Conservation (phyloP, 176 grass and related monocot species). For the Puccinellia tenuiflora region DNA sequence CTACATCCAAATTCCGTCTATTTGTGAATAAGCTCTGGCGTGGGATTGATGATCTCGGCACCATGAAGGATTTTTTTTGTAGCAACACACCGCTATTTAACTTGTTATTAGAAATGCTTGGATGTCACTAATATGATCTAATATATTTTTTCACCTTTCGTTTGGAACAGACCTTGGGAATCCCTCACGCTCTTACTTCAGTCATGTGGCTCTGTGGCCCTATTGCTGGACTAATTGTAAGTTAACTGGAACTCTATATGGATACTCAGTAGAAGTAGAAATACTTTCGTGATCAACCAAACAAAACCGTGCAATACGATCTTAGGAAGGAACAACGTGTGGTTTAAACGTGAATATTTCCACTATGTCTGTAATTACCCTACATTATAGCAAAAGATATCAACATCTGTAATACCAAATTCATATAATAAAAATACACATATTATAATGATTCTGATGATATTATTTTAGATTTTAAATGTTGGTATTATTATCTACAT, state of each 20-base stretch:
- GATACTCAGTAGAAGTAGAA: neutral
- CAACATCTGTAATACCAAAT: no score
- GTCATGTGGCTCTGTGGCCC: constrained; percentile 84
- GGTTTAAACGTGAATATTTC: neutral
- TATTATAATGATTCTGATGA: no score
- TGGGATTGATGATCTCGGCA: no score
- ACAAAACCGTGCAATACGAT: neutral
- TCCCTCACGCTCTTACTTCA: constrained; percentile 73
- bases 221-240: constrained; percentile 80
- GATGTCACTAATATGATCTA: neutral
- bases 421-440: no score
- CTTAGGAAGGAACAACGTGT: neutral
- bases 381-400: no score
- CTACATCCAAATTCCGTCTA: no score
- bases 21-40: no score
- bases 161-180: constrained; percentile 54
- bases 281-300: neutral
- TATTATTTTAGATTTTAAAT: no score
- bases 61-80: no score
- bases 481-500: no score
- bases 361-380: no score
- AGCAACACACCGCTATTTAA: no score
- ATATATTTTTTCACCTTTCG: neutral
- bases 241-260: neutral
- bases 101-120: neutral